These are phyloP conservation scores for Phytophthora crassamura DNA, from an alignment of 352 stramenopile species.

Conservation along the genomic window DNA sequence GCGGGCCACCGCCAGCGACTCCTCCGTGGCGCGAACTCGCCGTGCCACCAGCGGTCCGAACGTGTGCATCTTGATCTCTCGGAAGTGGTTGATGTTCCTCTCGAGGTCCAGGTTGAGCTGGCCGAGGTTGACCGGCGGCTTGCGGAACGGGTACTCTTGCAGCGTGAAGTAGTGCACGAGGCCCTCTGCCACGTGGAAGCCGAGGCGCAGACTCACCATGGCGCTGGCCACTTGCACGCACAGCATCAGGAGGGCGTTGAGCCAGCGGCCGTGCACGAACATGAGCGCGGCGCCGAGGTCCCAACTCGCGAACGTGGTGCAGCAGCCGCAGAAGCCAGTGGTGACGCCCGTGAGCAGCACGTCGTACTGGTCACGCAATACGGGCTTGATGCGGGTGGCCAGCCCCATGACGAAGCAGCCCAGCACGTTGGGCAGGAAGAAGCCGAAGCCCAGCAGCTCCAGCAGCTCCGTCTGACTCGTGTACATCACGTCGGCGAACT, in stretches of 20 bases:
- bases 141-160: slow-evolving; percentile 54
- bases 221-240: slow-evolving; percentile 54
- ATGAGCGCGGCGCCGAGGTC: slow-evolving; percentile 53
- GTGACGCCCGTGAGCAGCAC: slow-evolving; percentile 61
- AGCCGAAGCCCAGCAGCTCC: slow-evolving; percentile 58
- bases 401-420: slow-evolving; percentile 77
- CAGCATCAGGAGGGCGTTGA: slow-evolving; percentile 57
- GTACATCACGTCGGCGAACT: slow-evolving; percentile 49
- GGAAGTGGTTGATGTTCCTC: slow-evolving; percentile 52
- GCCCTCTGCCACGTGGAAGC: slow-evolving; percentile 53
- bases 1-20: slow-evolving; percentile 42
- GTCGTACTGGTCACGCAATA: slow-evolving; percentile 53
- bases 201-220: slow-evolving; percentile 49
- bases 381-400: slow-evolving; percentile 46
- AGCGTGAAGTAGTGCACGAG: slow-evolving; percentile 49
- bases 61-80: slow-evolving; percentile 49
- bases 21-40: slow-evolving; percentile 51
- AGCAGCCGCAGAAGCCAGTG: slow-evolving; percentile 75
- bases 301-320: slow-evolving; percentile 74
- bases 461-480: slow-evolving; percentile 51
- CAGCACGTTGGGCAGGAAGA: slow-evolving; percentile 62
- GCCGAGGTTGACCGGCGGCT: slow-evolving; percentile 49
- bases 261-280: slow-evolving; percentile 58
- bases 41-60: slow-evolving; percentile 54
- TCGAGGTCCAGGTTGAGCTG: slow-evolving; percentile 66